phyloP scores from a whole-genome alignment of 345 rosid genomes.

The Passiflora organensis region DNA sequence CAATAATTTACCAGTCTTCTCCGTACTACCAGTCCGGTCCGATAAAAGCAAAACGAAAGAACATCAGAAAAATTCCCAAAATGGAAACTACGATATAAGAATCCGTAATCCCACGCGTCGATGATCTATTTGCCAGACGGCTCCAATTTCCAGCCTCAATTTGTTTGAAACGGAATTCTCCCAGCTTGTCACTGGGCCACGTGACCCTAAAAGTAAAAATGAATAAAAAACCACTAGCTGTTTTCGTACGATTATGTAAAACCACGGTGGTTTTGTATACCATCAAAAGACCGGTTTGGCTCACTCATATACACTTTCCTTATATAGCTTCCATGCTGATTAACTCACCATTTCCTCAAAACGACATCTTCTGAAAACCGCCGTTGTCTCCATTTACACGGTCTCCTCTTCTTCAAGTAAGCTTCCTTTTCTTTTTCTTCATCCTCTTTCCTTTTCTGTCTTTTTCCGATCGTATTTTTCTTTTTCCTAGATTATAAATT shows the following conservation, averaged over 20 bases:
- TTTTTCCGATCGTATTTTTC: background rate
- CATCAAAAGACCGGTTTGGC: too few species aligned
- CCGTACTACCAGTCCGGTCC: too few species aligned
- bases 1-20: too few species aligned
- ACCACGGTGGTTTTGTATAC: slow-evolving; percentile 19
- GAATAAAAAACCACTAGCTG: slow-evolving; percentile 3
- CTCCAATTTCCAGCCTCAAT: background rate
- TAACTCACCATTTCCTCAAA: slow-evolving; percentile 10
- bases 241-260: background rate
- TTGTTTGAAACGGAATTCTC: background rate
- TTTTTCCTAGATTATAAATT: background rate
- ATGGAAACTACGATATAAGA: slow-evolving; percentile 17
- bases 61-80: slow-evolving; percentile 13
- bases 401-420: slow-evolving; percentile 9
- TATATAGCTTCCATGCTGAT: background rate
- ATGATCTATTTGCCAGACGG: slow-evolving; percentile 35
- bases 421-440: background rate
- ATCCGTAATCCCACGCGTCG: slow-evolving; percentile 40
- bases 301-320: background rate
- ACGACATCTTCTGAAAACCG: slow-evolving; percentile 21
- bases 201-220: background rate
- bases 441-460: background rate
- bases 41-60: too few species aligned
- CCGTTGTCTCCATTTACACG: slow-evolving; percentile 8
- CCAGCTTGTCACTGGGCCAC: slow-evolving; percentile 24